Percentiles rank a stretch among this genome's conserved stretches.
Evolutionary conservation across 768 basidiomycete genomes (phyloP).

Genomic region (Boletus edulis): DNA sequence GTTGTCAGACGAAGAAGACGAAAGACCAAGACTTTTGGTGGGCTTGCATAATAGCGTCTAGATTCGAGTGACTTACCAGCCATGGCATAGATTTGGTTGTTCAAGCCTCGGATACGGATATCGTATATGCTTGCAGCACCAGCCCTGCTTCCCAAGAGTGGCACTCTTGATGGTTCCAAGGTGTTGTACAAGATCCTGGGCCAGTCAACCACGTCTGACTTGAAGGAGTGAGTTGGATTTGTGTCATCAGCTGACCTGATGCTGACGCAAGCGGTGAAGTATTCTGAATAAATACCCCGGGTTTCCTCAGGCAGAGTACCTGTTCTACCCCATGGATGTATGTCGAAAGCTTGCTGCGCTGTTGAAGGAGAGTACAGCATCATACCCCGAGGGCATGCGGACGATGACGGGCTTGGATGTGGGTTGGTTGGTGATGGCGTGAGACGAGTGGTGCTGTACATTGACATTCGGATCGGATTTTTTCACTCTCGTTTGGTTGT

Average conservation of each 20-base stretch:
- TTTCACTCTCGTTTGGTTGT: neutral
- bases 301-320: slow-evolving; percentile 84
- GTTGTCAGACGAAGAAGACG: slow-evolving; percentile 83
- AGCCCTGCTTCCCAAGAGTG: slow-evolving; percentile 58
- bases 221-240: slow-evolving; percentile 19
- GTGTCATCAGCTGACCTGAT: neutral
- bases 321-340: slow-evolving; percentile 78
- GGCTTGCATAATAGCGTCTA: slow-evolving; percentile 18
- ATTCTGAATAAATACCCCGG: slow-evolving; percentile 71
- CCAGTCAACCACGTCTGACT: slow-evolving; percentile 45
- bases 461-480: neutral
- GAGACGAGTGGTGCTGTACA: neutral
- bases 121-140: slow-evolving; percentile 62
- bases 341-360: slow-evolving; percentile 68
- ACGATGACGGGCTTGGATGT: slow-evolving; percentile 81
- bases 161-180: slow-evolving; percentile 70
- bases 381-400: slow-evolving; percentile 74
- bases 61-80: neutral
- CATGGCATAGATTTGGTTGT: slow-evolving; percentile 77
- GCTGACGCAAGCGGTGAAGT: slow-evolving; percentile 30
- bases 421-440: slow-evolving; percentile 57
- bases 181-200: slow-evolving; percentile 81
- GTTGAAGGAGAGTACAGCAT: slow-evolving; percentile 72
- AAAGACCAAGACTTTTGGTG: slow-evolving; percentile 75
- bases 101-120: slow-evolving; percentile 84